Conservation (phyloP, 805 yeast species). For the Spencermartinsiella europaea region DNA sequence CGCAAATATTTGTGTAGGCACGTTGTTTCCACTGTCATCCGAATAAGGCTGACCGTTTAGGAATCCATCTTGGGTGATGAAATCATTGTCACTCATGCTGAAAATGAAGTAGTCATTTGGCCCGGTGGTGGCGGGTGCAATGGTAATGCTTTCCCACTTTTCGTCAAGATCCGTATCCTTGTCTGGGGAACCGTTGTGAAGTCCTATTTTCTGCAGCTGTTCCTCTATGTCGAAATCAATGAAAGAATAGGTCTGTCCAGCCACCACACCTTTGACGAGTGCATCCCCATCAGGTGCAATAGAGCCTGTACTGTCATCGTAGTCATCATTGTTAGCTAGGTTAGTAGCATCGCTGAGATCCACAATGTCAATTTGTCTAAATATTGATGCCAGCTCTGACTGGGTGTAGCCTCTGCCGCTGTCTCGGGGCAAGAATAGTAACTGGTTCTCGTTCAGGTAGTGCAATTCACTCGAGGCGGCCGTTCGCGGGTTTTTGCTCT, state of each 20-base stretch:
- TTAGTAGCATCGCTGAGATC: slow-evolving; percentile 14
- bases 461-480: slow-evolving; percentile 15
- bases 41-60: slow-evolving; percentile 11
- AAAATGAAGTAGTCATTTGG: slow-evolving; percentile 16
- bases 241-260: slow-evolving; percentile 12
- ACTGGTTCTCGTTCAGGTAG: slow-evolving; percentile 12
- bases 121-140: slow-evolving; percentile 11
- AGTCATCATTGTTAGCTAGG: slow-evolving; percentile 11
- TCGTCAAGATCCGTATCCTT: slow-evolving; percentile 14
- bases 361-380: slow-evolving; percentile 10
- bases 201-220: slow-evolving; percentile 14
- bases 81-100: slow-evolving; percentile 17
- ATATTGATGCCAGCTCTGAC: slow-evolving; percentile 11
- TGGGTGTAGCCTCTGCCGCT: slow-evolving; percentile 11
- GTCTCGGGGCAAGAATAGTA: slow-evolving; percentile 14
- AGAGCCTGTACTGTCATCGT: slow-evolving; percentile 9
- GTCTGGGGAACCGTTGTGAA: slow-evolving; percentile 14
- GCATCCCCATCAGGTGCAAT: slow-evolving; percentile 16
- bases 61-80: slow-evolving; percentile 16
- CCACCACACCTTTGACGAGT: slow-evolving; percentile 5
- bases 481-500: slow-evolving; percentile 17
- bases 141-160: slow-evolving; percentile 17
- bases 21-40: slow-evolving; percentile 13
- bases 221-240: slow-evolving; percentile 10
- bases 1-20: slow-evolving; percentile 15